Conservation (phyloP, 1,284 basidiomycete species). For the Cryptococcus sp. region DNA sequence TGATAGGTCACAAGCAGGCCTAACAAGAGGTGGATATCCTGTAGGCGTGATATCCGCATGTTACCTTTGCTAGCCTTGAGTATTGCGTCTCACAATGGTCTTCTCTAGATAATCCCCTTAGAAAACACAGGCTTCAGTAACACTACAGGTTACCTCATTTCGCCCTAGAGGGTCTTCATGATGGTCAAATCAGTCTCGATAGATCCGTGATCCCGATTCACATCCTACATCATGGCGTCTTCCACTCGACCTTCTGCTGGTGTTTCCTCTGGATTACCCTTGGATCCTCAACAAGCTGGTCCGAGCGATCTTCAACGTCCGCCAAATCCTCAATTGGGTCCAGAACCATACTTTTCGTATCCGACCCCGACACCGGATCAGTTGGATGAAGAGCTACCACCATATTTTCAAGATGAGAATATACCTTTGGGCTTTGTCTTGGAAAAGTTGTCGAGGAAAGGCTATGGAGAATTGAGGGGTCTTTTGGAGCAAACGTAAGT, state of each 20-base stretch:
- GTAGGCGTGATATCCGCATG: too few relatives aligned
- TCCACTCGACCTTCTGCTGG: neutral
- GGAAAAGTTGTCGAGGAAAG: constrained; percentile 30
- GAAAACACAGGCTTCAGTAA: too few relatives aligned
- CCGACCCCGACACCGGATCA: constrained; percentile 34
- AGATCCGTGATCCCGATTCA: too few relatives aligned
- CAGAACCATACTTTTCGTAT: constrained; percentile 37
- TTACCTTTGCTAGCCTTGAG: too few relatives aligned
- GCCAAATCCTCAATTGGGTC: constrained; percentile 36
- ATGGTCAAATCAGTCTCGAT: too few relatives aligned
- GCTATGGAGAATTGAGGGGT: constrained; percentile 31
- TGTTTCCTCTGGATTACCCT: neutral
- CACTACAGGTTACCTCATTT: too few relatives aligned
- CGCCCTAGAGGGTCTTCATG: too few relatives aligned
- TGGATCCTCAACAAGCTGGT: neutral
- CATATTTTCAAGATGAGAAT: constrained; percentile 37
- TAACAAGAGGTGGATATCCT: too few relatives aligned
- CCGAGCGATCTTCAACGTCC: constrained; percentile 7
- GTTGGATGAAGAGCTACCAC: constrained; percentile 39
- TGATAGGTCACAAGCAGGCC: too few relatives aligned
- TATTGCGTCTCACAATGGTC: too few relatives aligned
- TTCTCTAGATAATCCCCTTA: too few relatives aligned
- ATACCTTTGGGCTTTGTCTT: constrained; percentile 32
- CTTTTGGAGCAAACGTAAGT: constrained; percentile 36
- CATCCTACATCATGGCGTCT: neutral